These are phyloP conservation scores for Pulveroboletus ravenelii DNA, from an alignment of 768 basidiomycete species.

Conservation along the genomic window DNA sequence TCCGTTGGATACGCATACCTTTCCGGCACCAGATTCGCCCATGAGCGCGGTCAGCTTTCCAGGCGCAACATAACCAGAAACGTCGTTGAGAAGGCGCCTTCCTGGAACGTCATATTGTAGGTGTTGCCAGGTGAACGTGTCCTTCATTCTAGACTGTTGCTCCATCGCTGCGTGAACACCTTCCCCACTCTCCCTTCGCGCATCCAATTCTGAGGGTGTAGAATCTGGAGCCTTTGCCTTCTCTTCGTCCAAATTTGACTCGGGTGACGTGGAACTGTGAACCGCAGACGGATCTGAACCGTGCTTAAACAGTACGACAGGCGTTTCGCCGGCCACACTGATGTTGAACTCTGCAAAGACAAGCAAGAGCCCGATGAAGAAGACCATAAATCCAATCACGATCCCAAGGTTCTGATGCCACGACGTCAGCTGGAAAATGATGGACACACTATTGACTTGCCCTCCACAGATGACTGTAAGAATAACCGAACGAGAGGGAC, in stretches of 20 bases:
- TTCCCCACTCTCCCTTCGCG: constrained; percentile 5
- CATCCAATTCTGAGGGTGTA: constrained; percentile 6
- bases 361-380: constrained; percentile 53
- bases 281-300: constrained; percentile 35
- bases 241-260: constrained; percentile 28
- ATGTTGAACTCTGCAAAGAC: constrained; percentile 55
- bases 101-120: constrained; percentile 63
- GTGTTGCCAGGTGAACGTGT: constrained; percentile 79
- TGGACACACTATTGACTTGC: constrained; percentile 26
- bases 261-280: constrained; percentile 17
- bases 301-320: constrained; percentile 64
- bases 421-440: constrained; percentile 17
- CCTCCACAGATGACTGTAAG: constrained; percentile 46
- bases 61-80: constrained; percentile 77
- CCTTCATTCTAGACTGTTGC: constrained; percentile 33
- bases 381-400: constrained; percentile 55
- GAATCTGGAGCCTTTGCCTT: constrained; percentile 18
- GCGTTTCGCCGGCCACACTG: constrained; percentile 29
- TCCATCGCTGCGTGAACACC: constrained; percentile 32
- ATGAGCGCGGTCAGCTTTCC: constrained; percentile 77
- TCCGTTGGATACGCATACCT: constrained; percentile 19
- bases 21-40: constrained; percentile 58
- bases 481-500: constrained; percentile 38
- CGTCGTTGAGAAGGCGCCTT: constrained; percentile 57
- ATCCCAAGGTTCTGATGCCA: constrained; percentile 62